Conservation (phyloP, 345 rosid species). For the Rhodamnia rubescens region DNA sequence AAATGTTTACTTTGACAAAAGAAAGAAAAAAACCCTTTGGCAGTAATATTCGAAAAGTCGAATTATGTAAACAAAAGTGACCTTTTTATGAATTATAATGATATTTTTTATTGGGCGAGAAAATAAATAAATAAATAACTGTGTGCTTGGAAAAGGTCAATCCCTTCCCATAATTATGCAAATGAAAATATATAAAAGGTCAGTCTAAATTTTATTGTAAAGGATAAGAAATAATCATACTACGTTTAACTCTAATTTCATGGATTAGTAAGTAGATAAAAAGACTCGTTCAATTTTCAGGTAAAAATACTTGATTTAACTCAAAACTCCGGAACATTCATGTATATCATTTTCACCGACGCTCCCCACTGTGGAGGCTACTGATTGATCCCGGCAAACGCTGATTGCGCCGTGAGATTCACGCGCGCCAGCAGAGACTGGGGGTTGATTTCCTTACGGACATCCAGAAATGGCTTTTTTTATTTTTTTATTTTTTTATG, state of each 20-base stretch:
- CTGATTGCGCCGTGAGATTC: not conserved
- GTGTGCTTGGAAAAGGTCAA: not conserved
- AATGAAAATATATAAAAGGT: no score
- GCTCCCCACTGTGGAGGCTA: not conserved
- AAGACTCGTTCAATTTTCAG: not conserved
- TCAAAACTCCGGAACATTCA: not conserved
- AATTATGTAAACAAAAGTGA: no score
- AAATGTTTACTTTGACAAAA: no score
- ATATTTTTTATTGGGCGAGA: not conserved
- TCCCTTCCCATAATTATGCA: not conserved
- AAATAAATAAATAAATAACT: not conserved
- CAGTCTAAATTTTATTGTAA: no score
- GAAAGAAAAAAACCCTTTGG: no score
- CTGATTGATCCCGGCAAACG: not conserved
- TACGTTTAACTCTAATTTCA: not conserved
- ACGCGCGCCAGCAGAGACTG: slow-evolving; percentile 4
- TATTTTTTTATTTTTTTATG: not conserved
- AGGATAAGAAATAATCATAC: no score
- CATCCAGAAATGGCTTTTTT: slow-evolving; percentile 4
- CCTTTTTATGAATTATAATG: no score
- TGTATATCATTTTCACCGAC: not conserved
- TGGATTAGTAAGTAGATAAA: not conserved
- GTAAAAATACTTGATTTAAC: not conserved
- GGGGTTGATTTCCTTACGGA: not conserved
- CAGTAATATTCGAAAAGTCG: no score